Evolutionary conservation across 169 alveolate genomes (phyloP), one percentile per base, ranked within the genome.

Genomic region (Plasmodium inui): DNA sequence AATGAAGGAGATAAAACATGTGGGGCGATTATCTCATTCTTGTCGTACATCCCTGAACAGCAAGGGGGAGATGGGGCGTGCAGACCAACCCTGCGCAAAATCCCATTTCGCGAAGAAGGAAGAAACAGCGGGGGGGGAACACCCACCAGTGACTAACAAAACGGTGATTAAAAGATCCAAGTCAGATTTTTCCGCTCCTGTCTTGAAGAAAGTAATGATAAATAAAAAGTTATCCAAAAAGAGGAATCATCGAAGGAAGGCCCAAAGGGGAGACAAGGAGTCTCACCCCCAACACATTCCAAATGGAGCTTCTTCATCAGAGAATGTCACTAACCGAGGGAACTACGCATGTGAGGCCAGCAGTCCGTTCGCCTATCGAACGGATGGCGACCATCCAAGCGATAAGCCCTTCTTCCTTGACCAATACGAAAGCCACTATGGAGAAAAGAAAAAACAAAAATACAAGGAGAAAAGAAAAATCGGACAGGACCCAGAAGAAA

Each of bases 391-490:
- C 37, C n/a, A 67, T 10, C 76, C 76, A 1, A 67, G 41, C 28
- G 30, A 67, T 67, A 67, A 41, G 37, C 14, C 37, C 41, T 22
- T 67, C 76, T 67, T 22, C 76, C 76, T 8, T 28, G 39, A 70
- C 7, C 39, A 26, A 8, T 84, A 72, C 57, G 44, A 39, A 26
- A 72, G 53, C 76, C 34, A 28, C 12, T 6, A 71, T 39, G 32
- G 76, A 76, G 86, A 85, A 85, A 85, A 53, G 46, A 85, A 85
- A 30, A 85, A 85, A 74, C 93, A 85, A 44, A 85, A 85, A 85
- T 85, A 85, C 37, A 85, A 74, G 71, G 76, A 85, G 39, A 85
- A 76, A 28, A 85, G 53, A 73, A 85, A 85, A 74, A 85, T 85
- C n/a, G 82, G 6, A 46, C 50, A 39, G 2, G 57, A 19, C 10